Evolutionary conservation across 73 alveolate genomes (phyloP), one percentile per base, ranked within the genome.

Genomic region (Paramecium caudatum): DNA sequence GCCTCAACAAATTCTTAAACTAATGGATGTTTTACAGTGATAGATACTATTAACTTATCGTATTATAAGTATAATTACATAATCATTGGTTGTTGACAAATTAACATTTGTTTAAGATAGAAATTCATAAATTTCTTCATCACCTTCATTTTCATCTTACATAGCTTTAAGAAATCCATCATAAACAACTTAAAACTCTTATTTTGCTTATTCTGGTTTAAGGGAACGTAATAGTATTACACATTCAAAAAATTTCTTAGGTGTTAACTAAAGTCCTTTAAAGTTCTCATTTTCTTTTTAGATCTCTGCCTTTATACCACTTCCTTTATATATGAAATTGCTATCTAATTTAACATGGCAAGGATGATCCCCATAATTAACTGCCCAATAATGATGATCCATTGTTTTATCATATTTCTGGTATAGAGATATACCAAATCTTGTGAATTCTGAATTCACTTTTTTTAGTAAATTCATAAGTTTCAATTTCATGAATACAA

Each of bases 311-410:
- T 34, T 30, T 10, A 68, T 68, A 10, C 50, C 84, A 25, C 21
- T 34, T 0, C 84, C 84, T 17, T 68, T 68, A 13, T 34, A 34
- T 33, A 33, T 25, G 0, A 68, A 25, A 4, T 13, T 68, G n/a
- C 61, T 34, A n/a, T 68, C 84, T 1, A 68, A 6, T 68, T 43
- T 68, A 25, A 68, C 25, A 33, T 68, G 84, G 19, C 84, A 32
- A 5, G 84, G 84, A 17, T 34, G 3, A 68, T 68, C 84, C 12
- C 84, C 84, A 68, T 68, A 33, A 68, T 68, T 68, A 32, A 68
- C 19, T 13, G 84, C 84, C 47, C 47, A 68, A 37, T 68, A 68
- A 32, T 68, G 84, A 32, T 68, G 33, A 68, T 68, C 84, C 19
- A 33, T 10, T 9, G 2, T n/a, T 8, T 13, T 32, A 37, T 68